Conservation (phyloP, 495 filamentous ascomycete genomes). For the Chaetomium fimeti region DNA sequence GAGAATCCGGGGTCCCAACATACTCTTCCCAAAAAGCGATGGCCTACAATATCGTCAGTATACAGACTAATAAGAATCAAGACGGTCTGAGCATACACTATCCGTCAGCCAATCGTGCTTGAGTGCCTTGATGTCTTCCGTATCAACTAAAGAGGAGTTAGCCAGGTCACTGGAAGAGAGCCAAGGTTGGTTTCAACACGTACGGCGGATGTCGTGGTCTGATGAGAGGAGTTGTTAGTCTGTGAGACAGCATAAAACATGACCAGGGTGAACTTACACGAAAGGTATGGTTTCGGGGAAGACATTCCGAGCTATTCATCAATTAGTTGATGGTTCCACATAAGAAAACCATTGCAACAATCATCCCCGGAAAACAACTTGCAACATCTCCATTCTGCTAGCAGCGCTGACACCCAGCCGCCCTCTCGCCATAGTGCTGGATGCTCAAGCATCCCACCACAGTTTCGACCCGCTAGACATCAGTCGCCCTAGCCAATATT, state of each 20-base stretch:
- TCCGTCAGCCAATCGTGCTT: conserved; percentile 98
- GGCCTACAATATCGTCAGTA: conserved; percentile 49
- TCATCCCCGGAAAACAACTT: background rate
- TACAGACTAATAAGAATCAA: conserved; percentile 15
- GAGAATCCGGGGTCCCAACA: conserved; percentile 32
- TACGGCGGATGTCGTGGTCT: conserved; percentile 51
- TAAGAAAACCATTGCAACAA: background rate
- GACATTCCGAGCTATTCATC: conserved; percentile 30
- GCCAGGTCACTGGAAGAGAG: background rate
- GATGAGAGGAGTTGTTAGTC: conserved; percentile 13
- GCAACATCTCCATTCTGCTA: background rate
- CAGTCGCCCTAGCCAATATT: background rate
- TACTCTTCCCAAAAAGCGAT: conserved; percentile 99
- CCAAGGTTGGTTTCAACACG: conserved; percentile 13
- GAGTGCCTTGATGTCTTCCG: conserved; percentile 81
- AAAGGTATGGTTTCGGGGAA: conserved; percentile 42
- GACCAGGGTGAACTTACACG: conserved; percentile 37
- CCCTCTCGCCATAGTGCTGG: too few relatives aligned
- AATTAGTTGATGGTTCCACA: conserved; percentile 14
- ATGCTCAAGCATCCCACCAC: background rate
- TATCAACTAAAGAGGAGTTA: conserved; percentile 38
- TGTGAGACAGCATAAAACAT: background rate
- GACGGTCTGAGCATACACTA: conserved; percentile 61
- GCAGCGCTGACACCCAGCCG: background rate
- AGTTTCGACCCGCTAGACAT: background rate